These are phyloP conservation scores for Piromyces finnis DNA, from an alignment of 192 early-diverging fungal genomes.

Conservation along the genomic window DNA sequence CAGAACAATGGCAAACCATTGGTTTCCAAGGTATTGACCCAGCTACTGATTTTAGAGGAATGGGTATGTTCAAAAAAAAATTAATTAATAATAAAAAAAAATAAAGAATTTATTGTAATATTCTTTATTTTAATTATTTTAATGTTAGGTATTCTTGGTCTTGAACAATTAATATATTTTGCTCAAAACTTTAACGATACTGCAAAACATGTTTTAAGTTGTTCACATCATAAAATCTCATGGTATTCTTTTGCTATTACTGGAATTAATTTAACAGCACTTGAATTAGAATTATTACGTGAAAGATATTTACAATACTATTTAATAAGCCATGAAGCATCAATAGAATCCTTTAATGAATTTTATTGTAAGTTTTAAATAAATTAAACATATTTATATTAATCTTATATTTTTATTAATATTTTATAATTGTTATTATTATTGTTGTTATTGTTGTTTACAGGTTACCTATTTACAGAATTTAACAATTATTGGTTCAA, in stretches of 20 bases:
- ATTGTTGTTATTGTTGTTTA: no score
- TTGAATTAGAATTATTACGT: not conserved
- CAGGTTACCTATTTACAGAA: not conserved
- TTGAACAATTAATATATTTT: not conserved
- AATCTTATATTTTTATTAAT: no score
- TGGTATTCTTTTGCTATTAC: not conserved
- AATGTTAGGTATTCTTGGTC: not conserved
- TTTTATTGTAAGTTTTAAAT: not conserved
- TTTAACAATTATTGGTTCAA: not conserved
- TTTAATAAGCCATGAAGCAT: not conserved
- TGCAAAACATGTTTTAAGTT: not conserved
- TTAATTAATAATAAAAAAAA: no score
- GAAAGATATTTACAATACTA: not conserved
- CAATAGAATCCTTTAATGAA: not conserved
- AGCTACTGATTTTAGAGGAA: slow-evolving; percentile 70
- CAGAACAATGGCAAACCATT: slow-evolving; percentile 53
- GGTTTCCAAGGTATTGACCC: slow-evolving; percentile 74
- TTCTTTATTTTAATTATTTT: no score
- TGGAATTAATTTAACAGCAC: not conserved
- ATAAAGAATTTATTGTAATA: no score
- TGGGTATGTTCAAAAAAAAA: slow-evolving; percentile 43
- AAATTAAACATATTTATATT: no score
- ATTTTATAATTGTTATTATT: no score
- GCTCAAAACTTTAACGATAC: not conserved
- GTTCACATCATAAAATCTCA: not conserved